Evolutionary conservation across 371 early-diverging fungal species (phyloP), one percentile per base, ranked within the genome.

Genomic region (Fennellomyces sp.): DNA sequence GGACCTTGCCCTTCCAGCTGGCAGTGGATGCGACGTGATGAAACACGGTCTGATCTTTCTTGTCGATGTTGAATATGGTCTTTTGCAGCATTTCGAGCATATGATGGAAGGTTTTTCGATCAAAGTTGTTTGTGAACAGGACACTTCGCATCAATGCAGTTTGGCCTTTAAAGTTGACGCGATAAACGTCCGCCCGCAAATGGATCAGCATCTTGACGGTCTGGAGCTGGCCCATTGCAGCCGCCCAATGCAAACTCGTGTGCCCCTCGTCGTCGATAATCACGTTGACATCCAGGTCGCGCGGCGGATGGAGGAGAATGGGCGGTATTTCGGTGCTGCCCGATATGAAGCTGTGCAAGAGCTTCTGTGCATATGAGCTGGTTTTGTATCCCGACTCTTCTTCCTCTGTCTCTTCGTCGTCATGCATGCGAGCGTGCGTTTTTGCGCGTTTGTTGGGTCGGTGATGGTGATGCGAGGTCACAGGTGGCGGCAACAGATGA

Each of bases 211-310:
- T 64, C 33, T 86, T 80, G 28, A 97, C 84, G 7, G 94, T 80
- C 35, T 87, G 78, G 28, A 93, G 82, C 19, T 91, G 82, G 0
- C 91, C 97, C 65, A 97, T 85, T 6, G 97, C 94, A 7, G 96
- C 93, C 0, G 98, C 97, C 97, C 97, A 98, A 64, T 98, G 99
- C 13, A 96, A 73, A 5, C 95, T 85, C 0, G 97, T 92, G 64
- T 98, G 96, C 2, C 97, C 97, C 48, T 93, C 92, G 39, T 94
- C 96, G 56, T 98, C 97, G 35, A 98, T 91, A 17, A 88, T 83
- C 25, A 95, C 72, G 71, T 97, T 88, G 21, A 94, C 73, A 52
- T 97, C 92, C 7, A 94, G 73, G 36, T 87, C 88, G 6, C 69
- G 59, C 15, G 86, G 79, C 23, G 81, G 72, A 25, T 74, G 61